Evolutionary conservation across 306 rosid species (phyloP), one percentile per base, ranked within the genome.

Genomic region (Rosa lucieae): DNA sequence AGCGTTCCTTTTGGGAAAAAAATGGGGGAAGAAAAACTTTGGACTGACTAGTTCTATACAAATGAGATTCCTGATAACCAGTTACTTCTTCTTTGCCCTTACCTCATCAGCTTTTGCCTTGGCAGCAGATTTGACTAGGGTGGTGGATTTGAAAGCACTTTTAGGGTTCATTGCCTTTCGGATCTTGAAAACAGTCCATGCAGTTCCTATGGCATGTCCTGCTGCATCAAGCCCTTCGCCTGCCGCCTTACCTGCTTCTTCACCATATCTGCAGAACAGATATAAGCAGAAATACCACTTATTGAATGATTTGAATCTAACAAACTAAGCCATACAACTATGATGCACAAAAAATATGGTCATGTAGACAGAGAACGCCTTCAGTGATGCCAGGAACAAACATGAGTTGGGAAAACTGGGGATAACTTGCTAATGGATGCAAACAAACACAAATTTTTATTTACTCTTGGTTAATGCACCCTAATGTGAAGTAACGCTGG

Each of bases 121-220:
- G 47, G 85, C 92, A 69, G 93, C 96, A 74, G 93, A 67, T 74
- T 93, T 93, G 80, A 92, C 93, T 10, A 94, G 70, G 70, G 90
- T 4, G n/a, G 88, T 80, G n/a, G 98, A 92, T 74, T 89, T 89
- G 56, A 96, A 70, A 71, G 78, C 90, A 75, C 92, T 89, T 85
- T 92, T 95, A 0, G 98, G 99, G 70, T 91, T 89, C 63, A 95
- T 20, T 43, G 96, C 95, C 85, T 92, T 85, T 75, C 98, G 93
- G 80, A 92, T 85, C 86, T 95, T 92, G 67, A 86, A 78, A 75
- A 91, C 93, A 72, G 90, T 88, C 99, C 99, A 92, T 7, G 94
- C 98, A 2, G 99, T 82, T 68, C 99, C 96, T 6, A 95, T 15
- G 14, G 96, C 97, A 77, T 95, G 98, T 73, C 97, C 98, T 40